Base-by-base conservation (phyloP, 108 stramenopile genomes). In the Cyclotella sp. region DNA sequence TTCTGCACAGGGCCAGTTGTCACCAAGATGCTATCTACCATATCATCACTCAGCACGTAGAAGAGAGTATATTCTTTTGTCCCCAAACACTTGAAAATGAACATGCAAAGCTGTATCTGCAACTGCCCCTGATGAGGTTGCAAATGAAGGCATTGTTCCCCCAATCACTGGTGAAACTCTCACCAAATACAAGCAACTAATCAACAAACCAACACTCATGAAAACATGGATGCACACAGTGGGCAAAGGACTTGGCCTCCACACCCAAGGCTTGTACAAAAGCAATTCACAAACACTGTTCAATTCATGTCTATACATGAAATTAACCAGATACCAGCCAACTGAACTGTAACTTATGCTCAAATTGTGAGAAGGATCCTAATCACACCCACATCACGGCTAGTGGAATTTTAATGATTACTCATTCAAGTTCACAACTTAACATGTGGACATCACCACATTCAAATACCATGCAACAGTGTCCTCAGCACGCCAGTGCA, bases 401-500 rank as follows among this genome's bases (percentile, higher is more conserved):
- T 0, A 8, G 62, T 12, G 40, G 30, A 39, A 63, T 7, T 41
- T 19, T 55, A 13, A 55, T 55, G 21, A 55, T 55, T 55, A 55
- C n/a, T n/a, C 54, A 13, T 13, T 13, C 19, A n/a, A 55, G 21
- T 8, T 55, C 12, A 55, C 54, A 15, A 55, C 54, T 19, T 21
- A n/a, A 13, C 11, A 10, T 19, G 14, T n/a, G 8, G 54, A 55
- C 54, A 13, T 55, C 14, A 55, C 19, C 14, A 55, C 54, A 19
- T 15, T 18, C 26, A 61, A 61, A 28, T 61, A 16, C 26, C 18
- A 9, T 34, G 29, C 10, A 85, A 80, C 60, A 66, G 79, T 19
- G 76, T 78, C 39, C 12, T 85, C 51, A 78, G 72, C 73, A 80
- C 64, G 11, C 40, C 29, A 34, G 30, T 10, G 10, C 10, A 28